A percentile compares a stretch with the other conserved stretches of the same genome.
These are phyloP conservation scores for Gossypium herbaceum DNA, from an alignment of 345 rosid species.

Conservation along the genomic window DNA sequence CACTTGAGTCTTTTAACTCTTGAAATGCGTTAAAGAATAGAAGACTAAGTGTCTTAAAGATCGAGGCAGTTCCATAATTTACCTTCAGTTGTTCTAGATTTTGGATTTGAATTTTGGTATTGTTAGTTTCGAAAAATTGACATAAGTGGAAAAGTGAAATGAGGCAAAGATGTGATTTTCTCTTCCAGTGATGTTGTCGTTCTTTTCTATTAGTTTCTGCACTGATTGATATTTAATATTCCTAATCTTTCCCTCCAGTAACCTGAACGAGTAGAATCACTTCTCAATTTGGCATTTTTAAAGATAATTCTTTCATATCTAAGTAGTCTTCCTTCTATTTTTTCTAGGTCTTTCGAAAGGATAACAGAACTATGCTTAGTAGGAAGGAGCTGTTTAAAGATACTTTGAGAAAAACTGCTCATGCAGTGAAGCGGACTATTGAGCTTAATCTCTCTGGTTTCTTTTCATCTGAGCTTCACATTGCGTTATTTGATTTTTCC, in stretches of 20 bases:
- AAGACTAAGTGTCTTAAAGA: not conserved
- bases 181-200: not conserved
- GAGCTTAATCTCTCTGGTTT: constrained; percentile 87
- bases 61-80: not conserved
- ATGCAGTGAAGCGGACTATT: constrained; percentile 75
- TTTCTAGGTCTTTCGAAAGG: constrained; percentile 68
- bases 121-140: not conserved
- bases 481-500: not conserved
- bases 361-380: constrained; percentile 54
- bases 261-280: not conserved
- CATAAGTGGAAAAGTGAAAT: not conserved
- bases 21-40: not conserved
- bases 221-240: not conserved
- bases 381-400: constrained; percentile 93
- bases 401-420: constrained; percentile 70
- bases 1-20: not conserved
- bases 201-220: not conserved
- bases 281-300: not conserved
- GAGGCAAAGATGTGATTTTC: not conserved
- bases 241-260: not conserved
- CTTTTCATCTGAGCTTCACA: constrained; percentile 4
- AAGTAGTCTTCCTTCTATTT: not conserved
- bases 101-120: not conserved
- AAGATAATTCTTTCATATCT: not conserved
- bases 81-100: not conserved